A percentile compares a stretch with the other conserved stretches of the same genome.
Evolutionary conservation across 1,284 basidiomycete species (phyloP).

Genomic region (Cutaneotrichosporon arboriforme): DNA sequence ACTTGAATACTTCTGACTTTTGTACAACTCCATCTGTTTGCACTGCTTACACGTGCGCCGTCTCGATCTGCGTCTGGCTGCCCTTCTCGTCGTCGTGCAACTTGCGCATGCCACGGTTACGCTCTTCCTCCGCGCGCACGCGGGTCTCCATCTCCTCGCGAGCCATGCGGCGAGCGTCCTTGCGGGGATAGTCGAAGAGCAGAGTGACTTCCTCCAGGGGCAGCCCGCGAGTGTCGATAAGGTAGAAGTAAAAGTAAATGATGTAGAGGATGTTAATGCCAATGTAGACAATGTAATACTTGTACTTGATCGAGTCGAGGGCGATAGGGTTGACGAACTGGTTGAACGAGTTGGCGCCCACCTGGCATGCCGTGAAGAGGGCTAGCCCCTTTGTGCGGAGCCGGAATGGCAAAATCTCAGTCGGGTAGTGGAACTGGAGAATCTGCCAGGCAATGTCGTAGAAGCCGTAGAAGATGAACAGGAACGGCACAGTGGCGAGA

Average conservation of each 20-base stretch:
- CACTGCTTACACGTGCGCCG: too few species aligned
- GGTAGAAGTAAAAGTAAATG: constrained; percentile 29
- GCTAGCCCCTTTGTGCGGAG: constrained; percentile 28
- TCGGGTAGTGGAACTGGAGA: constrained; percentile 55
- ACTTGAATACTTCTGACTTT: too few species aligned
- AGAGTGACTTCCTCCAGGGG: constrained; percentile 31
- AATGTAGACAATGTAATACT: constrained; percentile 31
- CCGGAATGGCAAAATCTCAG: constrained; percentile 26
- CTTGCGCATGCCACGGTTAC: neutral
- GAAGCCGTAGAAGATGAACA: constrained; percentile 20
- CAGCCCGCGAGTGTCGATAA: constrained; percentile 37
- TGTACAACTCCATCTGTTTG: too few species aligned
- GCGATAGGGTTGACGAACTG: constrained; percentile 11
- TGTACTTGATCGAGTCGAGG: constrained; percentile 7
- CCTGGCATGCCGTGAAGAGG: constrained; percentile 12
- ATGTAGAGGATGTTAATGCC: constrained; percentile 22
- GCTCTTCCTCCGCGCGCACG: constrained; percentile 9
- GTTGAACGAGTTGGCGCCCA: constrained; percentile 7
- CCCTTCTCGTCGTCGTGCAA: neutral
- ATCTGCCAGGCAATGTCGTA: constrained; percentile 16
- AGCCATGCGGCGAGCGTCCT: constrained; percentile 13
- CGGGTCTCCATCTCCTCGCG: constrained; percentile 11
- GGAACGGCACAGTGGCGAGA: constrained; percentile 9
- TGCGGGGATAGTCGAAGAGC: constrained; percentile 25
- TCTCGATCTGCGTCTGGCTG: too few species aligned